Conservation (phyloP, 1,139 yeast genomes). For the Arxiozyma telluris region DNA sequence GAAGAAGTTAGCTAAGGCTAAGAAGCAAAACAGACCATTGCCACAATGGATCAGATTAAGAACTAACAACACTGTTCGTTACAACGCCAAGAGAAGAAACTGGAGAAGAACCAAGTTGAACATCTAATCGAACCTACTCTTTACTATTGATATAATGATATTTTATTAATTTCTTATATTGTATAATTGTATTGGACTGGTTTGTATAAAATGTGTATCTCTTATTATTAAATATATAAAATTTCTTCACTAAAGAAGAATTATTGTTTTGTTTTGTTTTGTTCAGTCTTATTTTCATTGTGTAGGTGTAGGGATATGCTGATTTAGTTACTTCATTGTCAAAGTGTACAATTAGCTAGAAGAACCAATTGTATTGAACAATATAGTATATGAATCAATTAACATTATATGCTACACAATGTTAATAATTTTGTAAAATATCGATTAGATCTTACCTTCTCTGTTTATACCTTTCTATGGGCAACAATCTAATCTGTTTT, state of each 20-base stretch:
- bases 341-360: too few species aligned
- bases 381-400: too few species aligned
- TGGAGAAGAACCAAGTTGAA: conserved; percentile 99
- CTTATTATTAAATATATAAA: not conserved
- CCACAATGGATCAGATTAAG: conserved; percentile 99
- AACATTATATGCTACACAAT: too few species aligned
- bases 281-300: too few species aligned
- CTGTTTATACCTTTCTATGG: too few species aligned
- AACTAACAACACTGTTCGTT: conserved; percentile 96
- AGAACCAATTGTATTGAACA: not conserved
- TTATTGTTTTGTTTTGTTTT: too few species aligned
- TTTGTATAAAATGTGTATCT: conserved; percentile 5
- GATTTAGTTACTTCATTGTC: too few species aligned
- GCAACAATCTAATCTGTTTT: not conserved
- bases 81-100: conserved; percentile 99
- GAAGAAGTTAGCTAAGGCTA: conserved; percentile 99
- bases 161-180: conserved; percentile 1
- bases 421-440: too few species aligned
- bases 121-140: conserved; percentile 50
- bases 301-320: too few species aligned
- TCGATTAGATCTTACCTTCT: not conserved
- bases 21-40: conserved; percentile 98
- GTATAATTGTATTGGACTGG: not conserved
- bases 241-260: not conserved
- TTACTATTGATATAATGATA: not conserved